Conservation (phyloP, 139 green algal genomes). For the Chlamydomonas urium region DNA sequence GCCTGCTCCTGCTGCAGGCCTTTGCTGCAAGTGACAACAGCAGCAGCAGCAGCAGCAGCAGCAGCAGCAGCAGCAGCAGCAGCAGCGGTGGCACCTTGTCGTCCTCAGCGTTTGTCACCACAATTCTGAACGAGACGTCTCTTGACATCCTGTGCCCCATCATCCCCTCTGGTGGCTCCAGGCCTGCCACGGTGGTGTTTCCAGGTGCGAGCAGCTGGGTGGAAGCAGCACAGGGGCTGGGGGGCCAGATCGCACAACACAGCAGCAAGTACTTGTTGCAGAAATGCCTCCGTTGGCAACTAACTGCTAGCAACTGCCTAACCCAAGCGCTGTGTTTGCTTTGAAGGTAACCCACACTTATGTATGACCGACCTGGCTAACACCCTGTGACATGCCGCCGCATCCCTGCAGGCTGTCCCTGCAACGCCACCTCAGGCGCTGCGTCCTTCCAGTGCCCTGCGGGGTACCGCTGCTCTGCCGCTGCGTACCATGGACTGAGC, state of each 20-base stretch:
- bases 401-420: constrained; percentile 29
- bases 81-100: neutral
- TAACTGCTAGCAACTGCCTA: neutral
- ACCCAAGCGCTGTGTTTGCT: neutral
- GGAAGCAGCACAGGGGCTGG: neutral
- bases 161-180: neutral
- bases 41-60: neutral
- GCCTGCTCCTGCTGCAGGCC: neutral
- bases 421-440: constrained; percentile 28
- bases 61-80: neutral
- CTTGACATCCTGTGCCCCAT: neutral
- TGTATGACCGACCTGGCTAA: neutral
- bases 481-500: constrained; percentile 15
- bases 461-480: constrained; percentile 9
- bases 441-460: constrained; percentile 26
- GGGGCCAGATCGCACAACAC: neutral
- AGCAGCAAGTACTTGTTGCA: neutral
- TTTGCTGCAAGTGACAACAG: neutral
- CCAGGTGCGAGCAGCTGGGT: neutral
- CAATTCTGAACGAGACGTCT: neutral
- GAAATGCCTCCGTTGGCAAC: neutral
- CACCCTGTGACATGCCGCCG: neutral
- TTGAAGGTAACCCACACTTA: neutral
- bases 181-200: neutral
- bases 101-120: neutral